Conservation (phyloP, 2,329 filamentous ascomycete genomes). For the Amauroascus niger region DNA sequence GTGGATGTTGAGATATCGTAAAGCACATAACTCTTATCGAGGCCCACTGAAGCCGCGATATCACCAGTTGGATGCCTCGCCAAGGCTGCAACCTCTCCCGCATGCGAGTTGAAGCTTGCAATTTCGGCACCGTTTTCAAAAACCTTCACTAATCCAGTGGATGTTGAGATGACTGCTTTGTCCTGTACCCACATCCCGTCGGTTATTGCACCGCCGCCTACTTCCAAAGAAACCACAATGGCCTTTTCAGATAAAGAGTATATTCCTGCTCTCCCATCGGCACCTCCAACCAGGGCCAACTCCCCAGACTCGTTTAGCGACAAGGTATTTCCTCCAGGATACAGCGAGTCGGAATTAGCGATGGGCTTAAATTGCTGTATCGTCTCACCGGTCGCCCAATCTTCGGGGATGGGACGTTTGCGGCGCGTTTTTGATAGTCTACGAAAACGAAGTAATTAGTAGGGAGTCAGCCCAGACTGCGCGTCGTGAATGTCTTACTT, state of each 20-base stretch:
- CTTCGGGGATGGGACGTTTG: slow-evolving; percentile 76
- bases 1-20: slow-evolving; percentile 65
- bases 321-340: slow-evolving; percentile 49
- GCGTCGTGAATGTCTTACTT: slow-evolving; percentile 47
- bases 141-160: slow-evolving; percentile 68
- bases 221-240: slow-evolving; percentile 58
- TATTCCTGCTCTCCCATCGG: slow-evolving; percentile 64
- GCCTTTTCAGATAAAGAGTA: slow-evolving; percentile 69
- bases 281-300: slow-evolving; percentile 63
- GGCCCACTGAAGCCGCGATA: slow-evolving; percentile 75
- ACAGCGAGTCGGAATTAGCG: slow-evolving; percentile 48
- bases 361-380: slow-evolving; percentile 52
- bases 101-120: slow-evolving; percentile 67
- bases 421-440: slow-evolving; percentile 81
- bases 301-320: slow-evolving; percentile 52
- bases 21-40: slow-evolving; percentile 84
- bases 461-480: not conserved
- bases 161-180: slow-evolving; percentile 62
- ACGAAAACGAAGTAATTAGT: slow-evolving; percentile 19
- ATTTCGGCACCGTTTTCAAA: slow-evolving; percentile 62
- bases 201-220: slow-evolving; percentile 58
- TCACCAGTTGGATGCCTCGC: slow-evolving; percentile 73
- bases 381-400: slow-evolving; percentile 69
- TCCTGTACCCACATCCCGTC: slow-evolving; percentile 50
- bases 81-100: slow-evolving; percentile 67